Percentiles rank a stretch among this genome's conserved stretches.
phyloP scores from a whole-genome alignment of 2,329 filamentous ascomycete species.

The Stemphylium vesicarium region DNA sequence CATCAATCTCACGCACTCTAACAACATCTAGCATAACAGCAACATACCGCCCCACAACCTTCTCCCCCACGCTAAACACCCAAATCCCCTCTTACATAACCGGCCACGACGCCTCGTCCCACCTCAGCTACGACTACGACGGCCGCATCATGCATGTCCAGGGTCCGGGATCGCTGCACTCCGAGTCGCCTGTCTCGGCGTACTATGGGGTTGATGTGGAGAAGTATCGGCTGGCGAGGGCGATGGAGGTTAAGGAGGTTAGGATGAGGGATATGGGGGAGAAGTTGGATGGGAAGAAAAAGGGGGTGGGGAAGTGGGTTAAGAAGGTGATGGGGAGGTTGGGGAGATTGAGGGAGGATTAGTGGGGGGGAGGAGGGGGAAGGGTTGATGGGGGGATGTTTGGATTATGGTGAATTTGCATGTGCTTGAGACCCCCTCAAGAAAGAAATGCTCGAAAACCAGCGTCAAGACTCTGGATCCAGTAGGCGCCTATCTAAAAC shows the following conservation, averaged over 20 bases:
- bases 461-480: no score
- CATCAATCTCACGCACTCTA: no score
- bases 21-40: not conserved
- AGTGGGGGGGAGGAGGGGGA: not conserved
- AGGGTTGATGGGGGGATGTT: not conserved
- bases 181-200: conserved; percentile 2
- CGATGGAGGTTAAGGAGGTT: not conserved
- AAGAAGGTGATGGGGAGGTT: conserved; percentile 16
- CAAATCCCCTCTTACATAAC: not conserved
- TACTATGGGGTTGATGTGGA: conserved; percentile 18
- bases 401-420: no score
- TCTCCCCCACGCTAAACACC: not conserved
- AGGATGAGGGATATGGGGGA: not conserved
- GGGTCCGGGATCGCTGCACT: not conserved
- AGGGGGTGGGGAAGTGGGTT: conserved; percentile 14
- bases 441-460: no score
- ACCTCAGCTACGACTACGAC: not conserved
- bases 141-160: not conserved
- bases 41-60: not conserved
- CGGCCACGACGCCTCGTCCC: not conserved
- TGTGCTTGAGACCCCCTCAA: no score
- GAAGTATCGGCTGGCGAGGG: not conserved
- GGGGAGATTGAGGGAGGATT: conserved; percentile 6
- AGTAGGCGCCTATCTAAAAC: no score
- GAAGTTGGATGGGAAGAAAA: conserved; percentile 4